Percentiles rank a stretch among this genome's conserved stretches.
Evolutionary conservation across 768 basidiomycete genomes (phyloP).

Genomic region (Dioszegia crocea): DNA sequence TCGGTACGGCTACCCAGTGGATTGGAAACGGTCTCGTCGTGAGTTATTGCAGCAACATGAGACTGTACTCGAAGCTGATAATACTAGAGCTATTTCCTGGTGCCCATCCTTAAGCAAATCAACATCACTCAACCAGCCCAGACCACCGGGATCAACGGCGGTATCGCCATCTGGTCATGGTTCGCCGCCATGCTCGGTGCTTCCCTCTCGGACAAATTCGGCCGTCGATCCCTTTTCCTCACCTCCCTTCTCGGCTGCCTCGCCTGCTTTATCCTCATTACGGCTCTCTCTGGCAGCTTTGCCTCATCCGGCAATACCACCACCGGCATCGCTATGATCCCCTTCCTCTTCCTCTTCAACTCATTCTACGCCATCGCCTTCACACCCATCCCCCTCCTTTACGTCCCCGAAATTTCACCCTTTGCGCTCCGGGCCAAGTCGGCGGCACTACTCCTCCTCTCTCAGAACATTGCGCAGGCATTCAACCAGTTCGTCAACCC

Average conservation of each 20-base stretch:
- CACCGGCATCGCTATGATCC: constrained; percentile 4
- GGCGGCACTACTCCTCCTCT: not conserved
- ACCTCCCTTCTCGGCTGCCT: constrained; percentile 33
- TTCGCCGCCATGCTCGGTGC: constrained; percentile 6
- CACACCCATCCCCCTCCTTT: constrained; percentile 1
- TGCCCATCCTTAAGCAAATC: constrained; percentile 64
- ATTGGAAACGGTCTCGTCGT: too few species aligned
- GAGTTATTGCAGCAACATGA: too few species aligned
- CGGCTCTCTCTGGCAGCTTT: constrained; percentile 22
- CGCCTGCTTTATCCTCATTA: constrained; percentile 21
- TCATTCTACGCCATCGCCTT: constrained; percentile 3
- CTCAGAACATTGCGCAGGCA: not conserved
- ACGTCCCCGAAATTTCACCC: constrained; percentile 11
- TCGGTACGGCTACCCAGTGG: constrained; percentile 25
- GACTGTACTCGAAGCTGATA: too few species aligned
- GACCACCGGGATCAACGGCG: constrained; percentile 50
- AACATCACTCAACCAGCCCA: constrained; percentile 61
- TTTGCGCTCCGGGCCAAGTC: constrained; percentile 10
- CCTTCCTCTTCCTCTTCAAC: constrained; percentile 5
- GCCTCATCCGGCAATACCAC: not conserved
- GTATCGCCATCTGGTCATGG: constrained; percentile 8
- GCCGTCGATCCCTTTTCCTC: constrained; percentile 29
- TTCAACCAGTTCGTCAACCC: constrained; percentile 26
- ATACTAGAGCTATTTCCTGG: constrained; percentile 18
- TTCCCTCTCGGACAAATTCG: constrained; percentile 29